phyloP scores from a whole-genome alignment of 2,329 filamentous ascomycete species.

The Neurospora sp. region DNA sequence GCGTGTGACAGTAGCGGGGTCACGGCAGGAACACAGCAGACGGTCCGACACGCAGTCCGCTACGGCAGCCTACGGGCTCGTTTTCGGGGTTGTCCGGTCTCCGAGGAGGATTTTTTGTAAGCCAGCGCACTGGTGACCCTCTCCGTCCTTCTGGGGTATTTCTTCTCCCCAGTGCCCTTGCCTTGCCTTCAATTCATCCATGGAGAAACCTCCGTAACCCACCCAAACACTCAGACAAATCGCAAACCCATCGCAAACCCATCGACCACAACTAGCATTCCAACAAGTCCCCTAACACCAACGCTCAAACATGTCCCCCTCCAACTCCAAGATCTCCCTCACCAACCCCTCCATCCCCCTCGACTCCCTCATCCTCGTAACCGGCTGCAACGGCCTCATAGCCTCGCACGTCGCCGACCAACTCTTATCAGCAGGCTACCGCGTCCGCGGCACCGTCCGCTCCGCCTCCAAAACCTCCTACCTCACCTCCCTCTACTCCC shows the following conservation, averaged over 20 bases:
- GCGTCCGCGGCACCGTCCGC: conserved; percentile 31
- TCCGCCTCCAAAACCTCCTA: conserved; percentile 20
- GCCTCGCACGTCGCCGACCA: conserved; percentile 28
- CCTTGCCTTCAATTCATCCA: not conserved
- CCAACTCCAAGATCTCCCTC: conserved; percentile 2
- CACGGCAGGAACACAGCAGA: not conserved
- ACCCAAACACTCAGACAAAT: too few relatives aligned
- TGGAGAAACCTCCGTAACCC: not conserved
- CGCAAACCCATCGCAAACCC: not conserved
- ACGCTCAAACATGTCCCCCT: not conserved
- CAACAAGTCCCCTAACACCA: not conserved
- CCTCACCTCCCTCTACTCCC: conserved; percentile 16
- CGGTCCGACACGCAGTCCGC: not conserved
- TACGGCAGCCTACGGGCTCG: not conserved
- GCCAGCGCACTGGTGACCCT: not conserved
- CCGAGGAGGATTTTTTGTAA: not conserved
- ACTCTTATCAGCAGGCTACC: conserved; percentile 26
- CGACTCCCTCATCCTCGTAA: conserved; percentile 24
- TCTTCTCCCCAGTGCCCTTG: not conserved
- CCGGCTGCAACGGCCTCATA: conserved; percentile 33
- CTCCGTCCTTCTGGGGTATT: not conserved
- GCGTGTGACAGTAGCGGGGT: not conserved
- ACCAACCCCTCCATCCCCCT: conserved; percentile 8
- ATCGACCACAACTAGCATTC: too few relatives aligned
- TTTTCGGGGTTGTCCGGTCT: not conserved